Evolutionary conservation across 108 stramenopile species (phyloP).

Genomic region (Conticribra weissflogii): DNA sequence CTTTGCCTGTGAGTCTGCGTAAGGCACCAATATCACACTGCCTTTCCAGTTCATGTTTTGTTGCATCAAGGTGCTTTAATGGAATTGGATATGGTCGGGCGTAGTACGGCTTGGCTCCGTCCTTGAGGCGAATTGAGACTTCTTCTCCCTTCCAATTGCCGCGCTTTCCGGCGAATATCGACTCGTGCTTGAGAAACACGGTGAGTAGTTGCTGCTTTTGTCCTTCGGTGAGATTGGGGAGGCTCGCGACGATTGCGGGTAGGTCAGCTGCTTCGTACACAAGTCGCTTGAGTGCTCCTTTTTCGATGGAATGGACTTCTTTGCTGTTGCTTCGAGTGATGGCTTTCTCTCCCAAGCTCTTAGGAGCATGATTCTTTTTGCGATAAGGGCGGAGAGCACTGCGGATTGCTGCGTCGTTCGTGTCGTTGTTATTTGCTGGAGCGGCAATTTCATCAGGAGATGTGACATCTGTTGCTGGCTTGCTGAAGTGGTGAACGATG

Average conservation of each 20-base stretch:
- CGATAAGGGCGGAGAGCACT: too few species aligned
- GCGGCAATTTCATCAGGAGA: too few species aligned
- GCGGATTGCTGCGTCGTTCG: too few species aligned
- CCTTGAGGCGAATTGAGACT: conserved; percentile 13
- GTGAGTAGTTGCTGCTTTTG: conserved; percentile 4
- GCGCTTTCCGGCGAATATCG: not conserved
- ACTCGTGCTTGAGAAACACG: not conserved
- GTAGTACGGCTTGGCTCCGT: not conserved
- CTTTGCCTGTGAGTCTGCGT: conserved; percentile 1
- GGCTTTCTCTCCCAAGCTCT: too few species aligned
- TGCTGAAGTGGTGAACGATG: too few species aligned
- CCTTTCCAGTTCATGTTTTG: conserved; percentile 10
- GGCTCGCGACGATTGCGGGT: not conserved
- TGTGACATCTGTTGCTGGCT: too few species aligned
- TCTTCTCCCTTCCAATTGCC: too few species aligned
- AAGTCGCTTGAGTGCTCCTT: too few species aligned
- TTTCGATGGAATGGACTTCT: not conserved
- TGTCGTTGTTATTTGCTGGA: too few species aligned
- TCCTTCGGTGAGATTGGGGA: not conserved
- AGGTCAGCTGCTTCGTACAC: too few species aligned
- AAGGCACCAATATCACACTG: conserved; percentile 8
- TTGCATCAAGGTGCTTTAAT: too few species aligned
- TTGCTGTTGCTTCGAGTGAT: not conserved
- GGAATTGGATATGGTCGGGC: conserved; percentile 17
- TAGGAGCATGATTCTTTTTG: too few species aligned